phyloP scores from a whole-genome alignment of 352 stramenopile species.

The Phytophthora colocasiae region DNA sequence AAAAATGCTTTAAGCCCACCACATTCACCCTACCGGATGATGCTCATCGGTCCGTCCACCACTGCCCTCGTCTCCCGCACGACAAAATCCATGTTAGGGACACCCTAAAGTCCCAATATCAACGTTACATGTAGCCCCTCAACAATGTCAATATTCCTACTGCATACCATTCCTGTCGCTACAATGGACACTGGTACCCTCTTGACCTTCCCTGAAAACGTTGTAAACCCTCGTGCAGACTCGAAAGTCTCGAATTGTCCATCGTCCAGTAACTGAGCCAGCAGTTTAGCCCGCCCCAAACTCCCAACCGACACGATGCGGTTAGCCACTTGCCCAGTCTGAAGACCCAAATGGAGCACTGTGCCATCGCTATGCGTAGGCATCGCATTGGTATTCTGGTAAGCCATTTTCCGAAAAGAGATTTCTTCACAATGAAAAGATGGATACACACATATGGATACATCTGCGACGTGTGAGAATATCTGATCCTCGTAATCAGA shows the following conservation, averaged over 20 bases:
- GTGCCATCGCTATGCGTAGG: slow-evolving; percentile 48
- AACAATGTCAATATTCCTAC: neutral
- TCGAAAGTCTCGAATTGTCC: slow-evolving; percentile 34
- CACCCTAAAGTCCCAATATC: slow-evolving; percentile 32
- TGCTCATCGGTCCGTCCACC: slow-evolving; percentile 55
- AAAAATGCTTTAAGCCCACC: neutral
- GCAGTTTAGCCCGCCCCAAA: slow-evolving; percentile 40
- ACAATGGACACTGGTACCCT: slow-evolving; percentile 59
- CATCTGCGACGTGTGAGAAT: slow-evolving; percentile 10
- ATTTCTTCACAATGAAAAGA: neutral
- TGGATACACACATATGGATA: neutral
- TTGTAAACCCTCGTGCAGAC: slow-evolving; percentile 63
- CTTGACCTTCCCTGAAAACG: slow-evolving; percentile 62
- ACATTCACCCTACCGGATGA: slow-evolving; percentile 47
- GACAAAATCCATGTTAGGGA: slow-evolving; percentile 81
- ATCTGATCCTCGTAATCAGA: slow-evolving; percentile 1
- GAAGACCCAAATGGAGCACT: slow-evolving; percentile 54
- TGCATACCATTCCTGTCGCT: slow-evolving; percentile 63
- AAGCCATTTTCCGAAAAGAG: slow-evolving; percentile 31
- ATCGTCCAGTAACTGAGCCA: slow-evolving; percentile 44
- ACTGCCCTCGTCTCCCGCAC: slow-evolving; percentile 66
- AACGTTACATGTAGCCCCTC: too few species aligned
- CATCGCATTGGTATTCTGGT: slow-evolving; percentile 57
- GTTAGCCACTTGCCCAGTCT: slow-evolving; percentile 54
- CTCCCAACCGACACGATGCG: slow-evolving; percentile 58